Conservation (phyloP, 352 stramenopile species). For the Phytophthora cajani region DNA sequence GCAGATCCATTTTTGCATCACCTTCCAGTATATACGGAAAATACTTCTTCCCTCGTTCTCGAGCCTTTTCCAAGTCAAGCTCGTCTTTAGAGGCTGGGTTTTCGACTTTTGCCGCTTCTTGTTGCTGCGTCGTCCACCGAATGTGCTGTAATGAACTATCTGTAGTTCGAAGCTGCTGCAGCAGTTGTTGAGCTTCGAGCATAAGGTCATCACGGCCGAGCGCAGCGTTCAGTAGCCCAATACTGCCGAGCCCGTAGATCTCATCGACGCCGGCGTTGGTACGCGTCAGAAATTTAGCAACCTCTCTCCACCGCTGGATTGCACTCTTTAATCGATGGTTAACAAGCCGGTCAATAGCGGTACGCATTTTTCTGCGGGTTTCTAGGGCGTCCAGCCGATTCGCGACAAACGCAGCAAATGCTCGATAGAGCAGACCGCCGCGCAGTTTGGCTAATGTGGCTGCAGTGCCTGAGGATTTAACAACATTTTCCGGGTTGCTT, state of each 20-base stretch:
- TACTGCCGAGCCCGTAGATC: constrained; percentile 52
- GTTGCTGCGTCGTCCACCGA: constrained; percentile 53
- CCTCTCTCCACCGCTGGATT: constrained; percentile 40
- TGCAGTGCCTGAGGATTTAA: constrained; percentile 12
- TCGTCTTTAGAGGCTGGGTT: constrained; percentile 6
- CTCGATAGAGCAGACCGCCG: constrained; percentile 49
- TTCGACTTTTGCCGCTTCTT: constrained; percentile 16
- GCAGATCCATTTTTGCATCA: constrained; percentile 63
- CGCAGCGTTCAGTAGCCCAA: constrained; percentile 53
- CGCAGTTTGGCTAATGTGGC: constrained; percentile 48
- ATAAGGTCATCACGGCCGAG: constrained; percentile 59
- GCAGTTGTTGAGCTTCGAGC: constrained; percentile 48
- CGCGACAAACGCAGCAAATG: constrained; percentile 57
- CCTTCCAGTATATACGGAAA: constrained; percentile 60
- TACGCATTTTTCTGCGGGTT: constrained; percentile 49
- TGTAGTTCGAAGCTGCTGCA: constrained; percentile 54
- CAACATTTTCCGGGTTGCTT: constrained; percentile 30
- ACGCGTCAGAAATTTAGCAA: constrained; percentile 28
- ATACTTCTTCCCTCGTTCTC: constrained; percentile 45
- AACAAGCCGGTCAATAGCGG: constrained; percentile 31
- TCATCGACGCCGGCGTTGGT: constrained; percentile 15
- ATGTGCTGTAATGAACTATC: constrained; percentile 45
- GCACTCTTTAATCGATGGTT: constrained; percentile 33
- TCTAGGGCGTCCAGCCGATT: constrained; percentile 46
- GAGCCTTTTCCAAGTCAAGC: constrained; percentile 4